Evolutionary conservation across 1,139 yeast species (phyloP).

Genomic region (Pichia sp.): DNA sequence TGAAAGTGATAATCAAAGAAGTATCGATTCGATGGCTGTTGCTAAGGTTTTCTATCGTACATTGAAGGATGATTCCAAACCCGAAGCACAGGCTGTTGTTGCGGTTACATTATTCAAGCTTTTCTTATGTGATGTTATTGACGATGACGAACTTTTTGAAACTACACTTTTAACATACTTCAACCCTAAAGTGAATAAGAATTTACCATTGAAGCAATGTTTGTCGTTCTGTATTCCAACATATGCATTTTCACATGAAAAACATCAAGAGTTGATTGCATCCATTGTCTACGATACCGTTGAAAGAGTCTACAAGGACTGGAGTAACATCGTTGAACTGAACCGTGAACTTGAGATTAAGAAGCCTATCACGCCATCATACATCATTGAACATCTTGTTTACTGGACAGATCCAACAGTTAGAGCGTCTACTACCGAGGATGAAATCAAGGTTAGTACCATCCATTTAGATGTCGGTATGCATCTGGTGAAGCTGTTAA

Average conservation of each 20-base stretch:
- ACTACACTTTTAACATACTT: constrained; percentile 73
- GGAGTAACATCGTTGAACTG: constrained; percentile 35
- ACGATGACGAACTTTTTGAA: constrained; percentile 69
- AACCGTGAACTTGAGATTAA: constrained; percentile 32
- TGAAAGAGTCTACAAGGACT: constrained; percentile 49
- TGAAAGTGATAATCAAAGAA: constrained; percentile 50
- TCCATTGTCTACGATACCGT: constrained; percentile 67
- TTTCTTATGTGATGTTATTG: constrained; percentile 72
- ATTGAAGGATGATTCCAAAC: constrained; percentile 54
- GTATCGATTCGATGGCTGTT: constrained; percentile 57
- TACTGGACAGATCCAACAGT: constrained; percentile 87
- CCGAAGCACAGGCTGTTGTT: constrained; percentile 72
- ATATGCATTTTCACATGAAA: constrained; percentile 74
- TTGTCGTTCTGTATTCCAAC: constrained; percentile 90
- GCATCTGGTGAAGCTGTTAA: constrained; percentile 51
- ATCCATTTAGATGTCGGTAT: constrained; percentile 60
- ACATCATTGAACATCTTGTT: constrained; percentile 71
- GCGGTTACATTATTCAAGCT: constrained; percentile 89
- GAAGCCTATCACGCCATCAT: constrained; percentile 45
- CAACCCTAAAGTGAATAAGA: constrained; percentile 60
- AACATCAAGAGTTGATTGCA: constrained; percentile 70
- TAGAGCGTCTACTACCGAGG: constrained; percentile 52
- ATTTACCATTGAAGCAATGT: constrained; percentile 74
- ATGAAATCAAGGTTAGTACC: constrained; percentile 40
- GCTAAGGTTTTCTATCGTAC: constrained; percentile 68